phyloP scores from a whole-genome alignment of 768 basidiomycete species.

The Tulasnella sp. region DNA sequence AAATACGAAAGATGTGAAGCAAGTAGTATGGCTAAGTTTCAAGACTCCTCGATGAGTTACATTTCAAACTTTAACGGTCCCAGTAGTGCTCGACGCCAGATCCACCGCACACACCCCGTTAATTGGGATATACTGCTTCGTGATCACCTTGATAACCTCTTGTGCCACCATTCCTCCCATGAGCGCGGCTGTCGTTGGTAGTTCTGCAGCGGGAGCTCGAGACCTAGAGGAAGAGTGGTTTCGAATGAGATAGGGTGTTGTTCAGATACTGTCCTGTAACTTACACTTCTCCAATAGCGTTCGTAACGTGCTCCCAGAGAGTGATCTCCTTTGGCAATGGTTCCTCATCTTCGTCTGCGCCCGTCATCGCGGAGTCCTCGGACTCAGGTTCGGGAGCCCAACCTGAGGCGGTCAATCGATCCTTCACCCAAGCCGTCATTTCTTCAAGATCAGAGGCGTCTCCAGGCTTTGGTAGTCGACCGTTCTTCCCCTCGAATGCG shows the following conservation, averaged over 20 bases:
- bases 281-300: slow-evolving; percentile 75
- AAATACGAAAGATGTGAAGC: neutral
- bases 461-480: slow-evolving; percentile 22
- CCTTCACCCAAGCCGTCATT: slow-evolving; percentile 19
- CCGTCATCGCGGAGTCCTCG: slow-evolving; percentile 14
- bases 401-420: slow-evolving; percentile 45
- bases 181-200: slow-evolving; percentile 92
- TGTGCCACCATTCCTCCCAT: slow-evolving; percentile 93
- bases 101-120: slow-evolving; percentile 82
- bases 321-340: slow-evolving; percentile 6
- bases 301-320: slow-evolving; percentile 41
- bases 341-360: slow-evolving; percentile 21
- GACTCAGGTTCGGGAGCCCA: slow-evolving; percentile 52
- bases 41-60: neutral
- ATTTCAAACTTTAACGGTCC: slow-evolving; percentile 26
- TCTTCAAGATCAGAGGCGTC: slow-evolving; percentile 30
- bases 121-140: slow-evolving; percentile 90
- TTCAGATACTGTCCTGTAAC: slow-evolving; percentile 35
- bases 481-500: slow-evolving; percentile 34
- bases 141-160: slow-evolving; percentile 95
- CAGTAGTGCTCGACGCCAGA: slow-evolving; percentile 45
- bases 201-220: slow-evolving; percentile 74
- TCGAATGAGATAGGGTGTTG: slow-evolving; percentile 21
- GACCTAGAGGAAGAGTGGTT: slow-evolving; percentile 44
- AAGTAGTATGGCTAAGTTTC: neutral